Percentiles rank a stretch among this genome's conserved stretches.
These are phyloP conservation scores for Sporothrix schenckii DNA, from an alignment of 2,329 filamentous ascomycete genomes.

Conservation along the genomic window DNA sequence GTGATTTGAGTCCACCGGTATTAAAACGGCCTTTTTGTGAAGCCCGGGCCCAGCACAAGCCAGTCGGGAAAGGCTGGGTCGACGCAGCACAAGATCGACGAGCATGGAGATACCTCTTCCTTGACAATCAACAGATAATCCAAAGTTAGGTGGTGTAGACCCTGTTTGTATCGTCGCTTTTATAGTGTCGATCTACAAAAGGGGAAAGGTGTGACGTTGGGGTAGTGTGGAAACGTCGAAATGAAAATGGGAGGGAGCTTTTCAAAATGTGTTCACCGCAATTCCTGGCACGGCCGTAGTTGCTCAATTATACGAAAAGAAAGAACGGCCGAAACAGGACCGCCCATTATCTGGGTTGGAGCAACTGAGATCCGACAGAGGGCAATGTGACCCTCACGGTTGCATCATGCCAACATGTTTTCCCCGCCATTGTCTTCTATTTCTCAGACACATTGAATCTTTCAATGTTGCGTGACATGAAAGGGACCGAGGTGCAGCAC, in stretches of 20 bases:
- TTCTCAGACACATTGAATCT: too few species aligned
- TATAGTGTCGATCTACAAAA: slow-evolving; percentile 6
- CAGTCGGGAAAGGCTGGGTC: too few species aligned
- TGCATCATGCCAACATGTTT: slow-evolving; percentile 10
- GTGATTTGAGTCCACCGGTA: not conserved
- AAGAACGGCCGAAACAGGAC: slow-evolving; percentile 10
- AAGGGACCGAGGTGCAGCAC: not conserved
- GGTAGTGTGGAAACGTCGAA: not conserved
- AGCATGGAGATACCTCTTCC: not conserved
- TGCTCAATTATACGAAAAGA: not conserved
- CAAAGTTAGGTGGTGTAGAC: slow-evolving; percentile 7
- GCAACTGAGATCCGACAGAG: not conserved
- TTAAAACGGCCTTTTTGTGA: too few species aligned
- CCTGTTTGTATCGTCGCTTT: slow-evolving; percentile 1
- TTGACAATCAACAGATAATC: not conserved
- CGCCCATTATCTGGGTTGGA: not conserved
- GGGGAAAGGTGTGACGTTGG: not conserved
- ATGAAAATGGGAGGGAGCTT: too few species aligned
- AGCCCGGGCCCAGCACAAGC: too few species aligned
- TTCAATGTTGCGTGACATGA: not conserved
- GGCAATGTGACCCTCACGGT: slow-evolving; percentile 14
- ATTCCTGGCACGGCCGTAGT: not conserved
- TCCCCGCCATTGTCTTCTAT: too few species aligned
- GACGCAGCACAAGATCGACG: slow-evolving; percentile 3
- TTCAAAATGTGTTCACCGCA: slow-evolving; percentile 8